phyloP scores from a whole-genome alignment of 2,329 filamentous ascomycete species.

The Pseudocercospora cruenta region DNA sequence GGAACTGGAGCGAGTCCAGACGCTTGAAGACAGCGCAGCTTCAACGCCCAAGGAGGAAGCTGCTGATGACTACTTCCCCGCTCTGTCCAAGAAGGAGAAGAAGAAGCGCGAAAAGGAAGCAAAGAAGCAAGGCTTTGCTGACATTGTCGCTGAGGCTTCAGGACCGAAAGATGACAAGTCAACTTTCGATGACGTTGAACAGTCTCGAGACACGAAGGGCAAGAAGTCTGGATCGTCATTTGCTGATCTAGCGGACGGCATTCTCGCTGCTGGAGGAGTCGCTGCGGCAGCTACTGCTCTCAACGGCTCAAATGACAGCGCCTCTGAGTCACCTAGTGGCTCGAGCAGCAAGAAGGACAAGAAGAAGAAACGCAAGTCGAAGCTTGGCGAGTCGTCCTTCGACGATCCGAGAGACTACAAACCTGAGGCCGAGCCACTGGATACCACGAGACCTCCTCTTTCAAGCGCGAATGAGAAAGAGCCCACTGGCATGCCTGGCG shows the following conservation, averaged over 20 bases:
- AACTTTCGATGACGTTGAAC: constrained; percentile 12
- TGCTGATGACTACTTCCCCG: constrained; percentile 36
- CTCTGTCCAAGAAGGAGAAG: constrained; percentile 41
- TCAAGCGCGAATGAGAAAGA: constrained; percentile 5
- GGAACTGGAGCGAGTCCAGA: constrained; percentile 1
- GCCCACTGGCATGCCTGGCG: constrained; percentile 33
- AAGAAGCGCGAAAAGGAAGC: constrained; percentile 50
- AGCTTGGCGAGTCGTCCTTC: constrained; percentile 36
- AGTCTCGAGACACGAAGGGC: constrained; percentile 1
- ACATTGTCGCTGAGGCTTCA: constrained; percentile 12
- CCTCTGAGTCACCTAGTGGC: constrained; percentile 26
- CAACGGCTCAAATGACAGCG: constrained; percentile 20
- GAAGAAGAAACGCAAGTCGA: constrained; percentile 45
- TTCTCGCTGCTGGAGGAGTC: constrained; percentile 34
- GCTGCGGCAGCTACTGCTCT: constrained; percentile 28
- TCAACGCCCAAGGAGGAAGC: constrained; percentile 11
- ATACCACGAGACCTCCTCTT: constrained; percentile 7
- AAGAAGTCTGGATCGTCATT: constrained; percentile 26
- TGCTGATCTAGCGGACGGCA: constrained; percentile 35
- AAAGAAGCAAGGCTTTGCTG: constrained; percentile 32
- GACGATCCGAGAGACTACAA: constrained; percentile 39
- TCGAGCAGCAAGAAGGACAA: constrained; percentile 36
- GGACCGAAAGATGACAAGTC: constrained; percentile 7
- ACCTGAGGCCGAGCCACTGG: constrained; percentile 1
- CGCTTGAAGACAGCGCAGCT: not conserved